phyloP scores from a whole-genome alignment of 352 stramenopile species.

The Phytophthora sojae region DNA sequence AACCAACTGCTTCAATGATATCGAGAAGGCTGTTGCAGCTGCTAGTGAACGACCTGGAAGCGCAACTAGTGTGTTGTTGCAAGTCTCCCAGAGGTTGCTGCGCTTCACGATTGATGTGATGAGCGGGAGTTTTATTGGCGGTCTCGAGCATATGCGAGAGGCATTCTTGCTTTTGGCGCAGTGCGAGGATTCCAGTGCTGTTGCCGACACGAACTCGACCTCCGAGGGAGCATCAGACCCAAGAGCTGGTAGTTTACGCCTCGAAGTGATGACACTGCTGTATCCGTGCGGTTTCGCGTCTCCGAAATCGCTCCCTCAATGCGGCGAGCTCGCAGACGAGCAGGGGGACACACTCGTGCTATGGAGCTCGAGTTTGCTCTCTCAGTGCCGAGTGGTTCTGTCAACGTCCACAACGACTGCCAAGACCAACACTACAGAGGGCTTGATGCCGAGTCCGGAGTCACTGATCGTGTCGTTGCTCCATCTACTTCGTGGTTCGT shows the following conservation, averaged over 20 bases:
- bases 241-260: constrained; percentile 7
- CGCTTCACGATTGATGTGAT: constrained; percentile 63
- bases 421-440: not conserved
- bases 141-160: constrained; percentile 54
- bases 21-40: constrained; percentile 22
- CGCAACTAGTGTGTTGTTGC: constrained; percentile 5
- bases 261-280: constrained; percentile 45
- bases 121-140: constrained; percentile 61
- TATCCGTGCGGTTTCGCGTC: constrained; percentile 51
- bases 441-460: not conserved
- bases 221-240: not conserved
- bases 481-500: constrained; percentile 19
- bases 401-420: not conserved
- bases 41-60: not conserved
- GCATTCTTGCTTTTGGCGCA: constrained; percentile 22
- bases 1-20: constrained; percentile 36
- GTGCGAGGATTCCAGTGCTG: not conserved
- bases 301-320: constrained; percentile 28
- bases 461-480: constrained; percentile 20
- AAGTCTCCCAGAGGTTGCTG: constrained; percentile 42
- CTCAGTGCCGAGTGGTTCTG: constrained; percentile 51
- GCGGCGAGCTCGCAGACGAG: constrained; percentile 65
- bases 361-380: constrained; percentile 53
- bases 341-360: constrained; percentile 45
- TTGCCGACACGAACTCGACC: not conserved